Base-by-base conservation (phyloP, 2,329 filamentous ascomycete genomes). In the Fusarium transvaalense region DNA sequence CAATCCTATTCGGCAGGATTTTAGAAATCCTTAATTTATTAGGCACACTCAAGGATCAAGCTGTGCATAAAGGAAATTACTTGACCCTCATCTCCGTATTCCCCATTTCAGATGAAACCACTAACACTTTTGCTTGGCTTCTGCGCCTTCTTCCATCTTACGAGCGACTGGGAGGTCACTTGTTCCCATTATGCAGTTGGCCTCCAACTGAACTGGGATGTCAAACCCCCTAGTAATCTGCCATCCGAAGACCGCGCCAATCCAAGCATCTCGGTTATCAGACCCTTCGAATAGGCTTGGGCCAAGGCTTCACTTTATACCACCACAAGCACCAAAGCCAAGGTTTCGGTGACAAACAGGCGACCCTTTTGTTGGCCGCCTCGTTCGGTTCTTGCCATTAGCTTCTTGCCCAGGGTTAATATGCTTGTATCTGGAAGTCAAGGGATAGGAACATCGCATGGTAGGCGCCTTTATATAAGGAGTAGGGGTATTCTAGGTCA, bases 181-280 rank as follows among this genome's bases (percentile, higher is more conserved):
- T 51, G 37, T 45, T 55, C 41, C 23, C 39, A 42, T 42, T 60
- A 29, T 59, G 23, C 47, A 51, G 17, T 66, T 41, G 9, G 56
- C 61, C 68, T 64, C 51, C 46, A 60, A n/a, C 31, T 38, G 37
- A 60, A 31, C 56, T 32, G 51, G 59, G 61, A 56, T 51, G 23
- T 25, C 25, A 32, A 25, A 51, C 60, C 60, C 45, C 37, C 39
- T 34, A 42, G 15, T 10, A 47, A 29, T 39, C 29, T 45, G 34
- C 50, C 41, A 61, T 21, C 19, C 51, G 65, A 63, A 64, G 17
- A 39, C 68, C 70, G 47, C 70, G 45, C 66, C 62, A 64, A 68
- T 66, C 53, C 46, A 21, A 51, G 23, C 48, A 43, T 29, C 32
- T 35, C 38, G 45, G 43, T 55, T 54, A 37, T 31, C 55, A 41